Evolutionary conservation across 805 yeast species (phyloP).

Genomic region (Naumovozyma baii): DNA sequence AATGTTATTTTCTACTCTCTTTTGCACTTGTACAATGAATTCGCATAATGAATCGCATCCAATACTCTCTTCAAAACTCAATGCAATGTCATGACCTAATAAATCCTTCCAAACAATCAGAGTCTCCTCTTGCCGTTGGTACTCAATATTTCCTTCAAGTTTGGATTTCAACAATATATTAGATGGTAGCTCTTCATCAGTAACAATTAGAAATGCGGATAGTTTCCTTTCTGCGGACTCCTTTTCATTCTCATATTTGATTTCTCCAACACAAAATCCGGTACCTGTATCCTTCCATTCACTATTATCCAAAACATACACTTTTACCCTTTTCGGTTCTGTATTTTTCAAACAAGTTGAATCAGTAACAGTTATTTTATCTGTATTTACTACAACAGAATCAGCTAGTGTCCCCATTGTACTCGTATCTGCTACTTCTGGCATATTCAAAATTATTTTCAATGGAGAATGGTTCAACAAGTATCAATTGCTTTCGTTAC

Average conservation of each 20-base stretch:
- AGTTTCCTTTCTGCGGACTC: slow-evolving; percentile 11
- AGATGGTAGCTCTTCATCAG: slow-evolving; percentile 53
- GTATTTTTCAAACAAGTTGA: slow-evolving; percentile 12
- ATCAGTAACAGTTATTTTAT: background rate
- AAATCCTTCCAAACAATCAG: slow-evolving; percentile 87
- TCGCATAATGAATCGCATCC: slow-evolving; percentile 83
- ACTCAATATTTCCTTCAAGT: slow-evolving; percentile 69
- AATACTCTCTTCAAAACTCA: slow-evolving; percentile 83
- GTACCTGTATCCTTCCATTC: slow-evolving; percentile 91
- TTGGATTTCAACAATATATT: slow-evolving; percentile 53
- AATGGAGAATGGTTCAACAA: no score
- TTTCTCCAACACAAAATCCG: slow-evolving; percentile 75
- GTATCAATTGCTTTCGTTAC: no score
- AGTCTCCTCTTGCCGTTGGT: slow-evolving; percentile 91
- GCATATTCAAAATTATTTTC: no score
- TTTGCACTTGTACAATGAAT: slow-evolving; percentile 62
- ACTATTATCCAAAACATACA: slow-evolving; percentile 71
- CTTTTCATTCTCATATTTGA: slow-evolving; percentile 16
- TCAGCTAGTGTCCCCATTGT: background rate
- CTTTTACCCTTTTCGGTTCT: slow-evolving; percentile 73
- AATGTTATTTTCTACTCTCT: slow-evolving; percentile 50
- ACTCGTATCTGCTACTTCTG: no score
- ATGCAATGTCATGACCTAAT: slow-evolving; percentile 62
- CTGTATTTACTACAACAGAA: background rate
- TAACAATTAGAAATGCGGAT: slow-evolving; percentile 56